These are phyloP conservation scores for Cadophora sp. DNA, from an alignment of 2,329 filamentous ascomycete species.

Conservation along the genomic window DNA sequence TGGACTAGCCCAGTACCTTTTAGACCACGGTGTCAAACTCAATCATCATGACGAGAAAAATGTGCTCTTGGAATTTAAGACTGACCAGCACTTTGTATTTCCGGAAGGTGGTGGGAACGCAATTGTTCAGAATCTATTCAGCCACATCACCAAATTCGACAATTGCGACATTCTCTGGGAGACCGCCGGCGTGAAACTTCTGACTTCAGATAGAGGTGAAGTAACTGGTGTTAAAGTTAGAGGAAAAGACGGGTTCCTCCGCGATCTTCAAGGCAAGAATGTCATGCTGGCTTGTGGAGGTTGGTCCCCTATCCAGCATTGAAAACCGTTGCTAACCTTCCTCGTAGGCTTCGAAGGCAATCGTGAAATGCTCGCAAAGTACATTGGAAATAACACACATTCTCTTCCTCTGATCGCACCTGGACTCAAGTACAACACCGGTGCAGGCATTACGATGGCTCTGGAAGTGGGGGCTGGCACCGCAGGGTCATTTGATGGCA, in stretches of 20 bases:
- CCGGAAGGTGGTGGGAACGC: slow-evolving; percentile 50
- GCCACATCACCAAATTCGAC: slow-evolving; percentile 46
- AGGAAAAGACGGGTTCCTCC: slow-evolving; percentile 47
- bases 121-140: slow-evolving; percentile 48
- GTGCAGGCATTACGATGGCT: slow-evolving; percentile 50
- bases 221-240: slow-evolving; percentile 49
- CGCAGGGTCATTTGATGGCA: slow-evolving; percentile 50
- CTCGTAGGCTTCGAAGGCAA: slow-evolving; percentile 49
- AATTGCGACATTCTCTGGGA: slow-evolving; percentile 48
- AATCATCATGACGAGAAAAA: slow-evolving; percentile 50
- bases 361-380: slow-evolving; percentile 50
- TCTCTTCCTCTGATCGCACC: slow-evolving; percentile 51
- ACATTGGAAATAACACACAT: slow-evolving; percentile 49
- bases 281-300: slow-evolving; percentile 49
- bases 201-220: slow-evolving; percentile 46
- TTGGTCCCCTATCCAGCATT: not conserved
- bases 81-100: slow-evolving; percentile 50
- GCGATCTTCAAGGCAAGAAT: slow-evolving; percentile 31
- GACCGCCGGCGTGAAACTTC: slow-evolving; percentile 47
- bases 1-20: slow-evolving; percentile 47
- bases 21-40: slow-evolving; percentile 44
- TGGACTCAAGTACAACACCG: slow-evolving; percentile 50
- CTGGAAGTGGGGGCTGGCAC: slow-evolving; percentile 51
- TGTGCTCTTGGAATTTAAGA: slow-evolving; percentile 51
- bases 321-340: not conserved